phyloP scores from a whole-genome alignment of 148 eudicot species.

The Hydrangea macrophylla region DNA sequence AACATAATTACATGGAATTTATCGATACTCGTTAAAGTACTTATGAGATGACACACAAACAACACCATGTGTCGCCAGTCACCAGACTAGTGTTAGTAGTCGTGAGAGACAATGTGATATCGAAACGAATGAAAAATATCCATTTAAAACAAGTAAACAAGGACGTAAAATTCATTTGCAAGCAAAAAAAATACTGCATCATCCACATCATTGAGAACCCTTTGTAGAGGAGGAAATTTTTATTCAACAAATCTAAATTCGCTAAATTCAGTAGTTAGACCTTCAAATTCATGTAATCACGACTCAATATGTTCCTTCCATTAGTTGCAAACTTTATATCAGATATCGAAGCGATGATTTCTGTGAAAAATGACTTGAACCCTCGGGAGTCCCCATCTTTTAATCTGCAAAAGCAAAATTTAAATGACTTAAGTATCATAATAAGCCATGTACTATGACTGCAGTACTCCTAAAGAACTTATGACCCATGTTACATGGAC shows the following conservation, averaged over 20 bases:
- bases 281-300: conserved; percentile 82
- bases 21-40: no score
- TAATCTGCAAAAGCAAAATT: conserved; percentile 31
- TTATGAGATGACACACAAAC: neutral
- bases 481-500: no score
- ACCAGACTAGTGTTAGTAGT: neutral
- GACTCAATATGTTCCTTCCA: conserved; percentile 73
- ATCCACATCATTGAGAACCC: neutral
- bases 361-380: conserved; percentile 61
- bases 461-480: neutral
- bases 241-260: conserved; percentile 6
- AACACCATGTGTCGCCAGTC: neutral
- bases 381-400: conserved; percentile 37
- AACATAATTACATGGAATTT: neutral
- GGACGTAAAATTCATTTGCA: neutral
- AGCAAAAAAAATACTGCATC: neutral
- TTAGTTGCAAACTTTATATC: conserved; percentile 64
- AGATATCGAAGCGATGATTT: conserved; percentile 65
- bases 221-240: neutral
- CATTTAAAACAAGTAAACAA: neutral
- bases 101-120: neutral
- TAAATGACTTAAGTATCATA: conserved; percentile 5
- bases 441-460: neutral
- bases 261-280: conserved; percentile 22
- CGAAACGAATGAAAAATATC: neutral